Conservation (phyloP, 1,139 yeast species). For the Suhomyces yuchorum region DNA sequence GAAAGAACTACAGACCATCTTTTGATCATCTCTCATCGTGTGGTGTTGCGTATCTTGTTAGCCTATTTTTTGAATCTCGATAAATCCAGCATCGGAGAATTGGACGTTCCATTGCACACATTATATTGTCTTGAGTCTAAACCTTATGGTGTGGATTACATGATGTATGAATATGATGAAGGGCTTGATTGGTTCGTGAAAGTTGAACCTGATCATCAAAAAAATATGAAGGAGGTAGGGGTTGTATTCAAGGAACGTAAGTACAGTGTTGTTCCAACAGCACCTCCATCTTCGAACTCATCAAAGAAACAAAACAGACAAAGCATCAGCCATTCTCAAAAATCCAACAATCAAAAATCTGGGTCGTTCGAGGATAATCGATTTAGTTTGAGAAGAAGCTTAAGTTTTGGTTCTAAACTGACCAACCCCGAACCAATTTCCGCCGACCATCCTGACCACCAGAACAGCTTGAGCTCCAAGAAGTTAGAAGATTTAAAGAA, state of each 20-base stretch:
- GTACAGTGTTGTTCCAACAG: slow-evolving; percentile 74
- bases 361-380: slow-evolving; percentile 6
- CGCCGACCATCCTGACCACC: slow-evolving; percentile 1
- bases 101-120: slow-evolving; percentile 91
- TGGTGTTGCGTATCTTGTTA: slow-evolving; percentile 80
- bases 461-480: slow-evolving; percentile 19
- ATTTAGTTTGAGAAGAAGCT: slow-evolving; percentile 20
- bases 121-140: slow-evolving; percentile 87
- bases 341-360: not conserved
- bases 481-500: slow-evolving; percentile 27
- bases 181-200: slow-evolving; percentile 73
- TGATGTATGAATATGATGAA: slow-evolving; percentile 84
- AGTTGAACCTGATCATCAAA: slow-evolving; percentile 67
- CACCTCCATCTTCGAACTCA: slow-evolving; percentile 47
- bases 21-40: slow-evolving; percentile 83
- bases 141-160: slow-evolving; percentile 94
- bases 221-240: slow-evolving; percentile 64
- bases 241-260: slow-evolving; percentile 65
- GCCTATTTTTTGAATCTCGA: slow-evolving; percentile 89
- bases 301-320: slow-evolving; percentile 1
- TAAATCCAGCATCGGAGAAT: slow-evolving; percentile 79
- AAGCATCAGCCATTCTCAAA: not conserved
- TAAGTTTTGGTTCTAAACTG: slow-evolving; percentile 20
- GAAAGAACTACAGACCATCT: slow-evolving; percentile 91
- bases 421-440: not conserved